Evolutionary conservation across 2,329 filamentous ascomycete species (phyloP).

Genomic region (Didymella glomerata): DNA sequence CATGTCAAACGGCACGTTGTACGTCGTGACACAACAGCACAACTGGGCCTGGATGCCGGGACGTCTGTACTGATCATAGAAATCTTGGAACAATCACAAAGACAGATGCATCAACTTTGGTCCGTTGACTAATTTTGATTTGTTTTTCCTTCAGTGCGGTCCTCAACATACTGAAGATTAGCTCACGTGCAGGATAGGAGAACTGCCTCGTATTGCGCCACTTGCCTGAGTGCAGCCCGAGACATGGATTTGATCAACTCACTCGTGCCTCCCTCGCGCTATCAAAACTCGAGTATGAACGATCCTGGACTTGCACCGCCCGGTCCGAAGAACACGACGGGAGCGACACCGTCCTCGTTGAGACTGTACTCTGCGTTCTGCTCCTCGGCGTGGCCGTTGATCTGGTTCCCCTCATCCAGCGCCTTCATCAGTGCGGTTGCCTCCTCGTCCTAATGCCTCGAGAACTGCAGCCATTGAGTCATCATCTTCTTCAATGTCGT

Average conservation of each 20-base stretch:
- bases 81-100: background rate
- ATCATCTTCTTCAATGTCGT: background rate
- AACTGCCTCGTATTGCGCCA: background rate
- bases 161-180: background rate
- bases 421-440: background rate
- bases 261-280: too few relatives aligned
- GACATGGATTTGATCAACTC: background rate
- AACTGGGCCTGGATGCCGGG: slow-evolving; percentile 14
- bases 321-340: background rate
- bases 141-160: background rate
- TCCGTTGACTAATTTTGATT: background rate
- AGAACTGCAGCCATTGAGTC: background rate
- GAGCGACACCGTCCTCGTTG: background rate
- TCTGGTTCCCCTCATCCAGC: background rate
- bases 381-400: background rate
- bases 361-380: background rate
- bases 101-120: background rate
- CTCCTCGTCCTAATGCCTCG: background rate
- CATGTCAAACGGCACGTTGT: slow-evolving; percentile 24
- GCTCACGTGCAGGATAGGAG: background rate
- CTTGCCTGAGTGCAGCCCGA: background rate
- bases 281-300: background rate
- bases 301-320: background rate
- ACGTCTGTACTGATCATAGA: background rate
- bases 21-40: slow-evolving; percentile 18